Base-by-base conservation (phyloP, 2,329 filamentous ascomycete species). In the Nannizzia gypsea region DNA sequence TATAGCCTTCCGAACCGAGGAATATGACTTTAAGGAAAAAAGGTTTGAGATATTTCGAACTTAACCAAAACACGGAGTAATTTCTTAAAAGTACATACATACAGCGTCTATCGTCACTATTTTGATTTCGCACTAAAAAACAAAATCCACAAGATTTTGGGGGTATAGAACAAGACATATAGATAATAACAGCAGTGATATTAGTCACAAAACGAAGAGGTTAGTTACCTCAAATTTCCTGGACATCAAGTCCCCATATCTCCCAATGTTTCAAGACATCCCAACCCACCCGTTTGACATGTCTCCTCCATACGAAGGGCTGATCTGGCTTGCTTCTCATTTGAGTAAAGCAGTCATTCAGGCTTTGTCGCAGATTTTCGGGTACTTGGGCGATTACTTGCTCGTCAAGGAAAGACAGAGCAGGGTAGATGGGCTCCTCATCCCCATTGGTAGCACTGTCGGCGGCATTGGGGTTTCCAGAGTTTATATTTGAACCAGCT, bases 211-310 rank as follows among this genome's bases (percentile, higher is more conserved):
- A 3, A 20, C 40, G 38, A 40, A 8, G 26, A 15, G 11, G n/a
- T 55, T 11, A 34, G 24, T 20, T 38, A 36, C 28, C 15, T 38
- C 42, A 72, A 59, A 72, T 66, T 56, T 76, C 74, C 64, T 73
- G 70, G 5, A 70, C 65, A 64, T 77, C 75, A 62, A 76, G 65
- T 6, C 68, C 71, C 74, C 74, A 77, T 17, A 77, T 73, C 60
- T 76, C 75, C 70, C 74, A 76, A 46, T 74, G 62, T 58, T 72
- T 69, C 13, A 77, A 63, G 3, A 73, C 70, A 3, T 76, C 72
- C 72, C 73, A 75, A 4, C 69, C 68, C 6, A 74, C 71, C 22
- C 72, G 69, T 6, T 68, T 68, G 24, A 75, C 65, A 9, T 64
- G 65, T 17, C 75, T 69, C 59, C 68, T 67, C 64, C 70, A 71